Base-by-base conservation (phyloP, 2,329 filamentous ascomycete species). In the Dendryphion nanum region DNA sequence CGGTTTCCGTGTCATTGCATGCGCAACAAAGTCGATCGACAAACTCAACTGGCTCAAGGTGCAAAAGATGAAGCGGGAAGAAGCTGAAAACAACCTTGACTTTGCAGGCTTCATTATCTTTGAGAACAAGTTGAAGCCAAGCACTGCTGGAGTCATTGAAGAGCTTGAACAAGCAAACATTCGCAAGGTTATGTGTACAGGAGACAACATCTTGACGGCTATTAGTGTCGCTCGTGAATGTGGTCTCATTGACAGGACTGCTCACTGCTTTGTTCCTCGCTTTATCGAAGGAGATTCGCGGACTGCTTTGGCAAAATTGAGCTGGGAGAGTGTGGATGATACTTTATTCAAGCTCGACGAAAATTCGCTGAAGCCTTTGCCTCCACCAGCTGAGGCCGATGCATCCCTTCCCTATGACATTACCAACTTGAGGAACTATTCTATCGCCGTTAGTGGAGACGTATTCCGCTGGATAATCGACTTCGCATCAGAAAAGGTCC, bases 81-180 rank as follows among this genome's bases (percentile, higher is more conserved):
- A 96, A 37, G 90, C 86, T 6, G 93, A 98, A 65, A 85, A 80
- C 3, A 76, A 82, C 20, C 77, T 98, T 8, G 82, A 91, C 31
- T 97, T 98, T 58, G 78, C 90, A 23, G 93, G 93, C 4, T 98
- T 98, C 68, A 97, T 98, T 59, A 85, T 98, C 37, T 98, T 98
- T 54, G 93, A 98, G 69, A 98, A 98, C 70, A 98, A 98, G 68
- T 72, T 98, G 44, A 98, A 98, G 65, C 83, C 87, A 2, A 89
- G 81, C 15, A 96, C 91, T 0, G 78, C 86, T 2, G 78, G 77
- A 2, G 86, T 96, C 21, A 80, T 98, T 18, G 78, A 85, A 39
- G 90, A 97, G 67, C 76, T 98, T 3, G 77, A 81, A 20, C 75
- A 84, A 36, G 91, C 94, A 6, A 86, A 86, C 39, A 95, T 98